phyloP scores from a whole-genome alignment of 2,329 filamentous ascomycete genomes.

The Fusarium denticulatum region DNA sequence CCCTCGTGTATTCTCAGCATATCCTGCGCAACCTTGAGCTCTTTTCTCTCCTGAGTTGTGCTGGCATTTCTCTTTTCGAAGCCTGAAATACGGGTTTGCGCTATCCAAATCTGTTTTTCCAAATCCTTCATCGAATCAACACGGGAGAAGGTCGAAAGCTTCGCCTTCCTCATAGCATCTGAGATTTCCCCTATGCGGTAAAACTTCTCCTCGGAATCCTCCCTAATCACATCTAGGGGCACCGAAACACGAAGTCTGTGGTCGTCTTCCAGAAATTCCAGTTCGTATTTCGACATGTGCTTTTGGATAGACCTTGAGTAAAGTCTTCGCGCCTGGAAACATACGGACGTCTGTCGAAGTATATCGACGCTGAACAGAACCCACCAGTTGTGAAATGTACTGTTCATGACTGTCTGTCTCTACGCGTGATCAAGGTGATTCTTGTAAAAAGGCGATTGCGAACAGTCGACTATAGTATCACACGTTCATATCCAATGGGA shows the following conservation, averaged over 20 bases:
- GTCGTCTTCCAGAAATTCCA: background rate
- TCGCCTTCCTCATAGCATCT: background rate
- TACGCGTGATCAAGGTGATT: fast-evolving
- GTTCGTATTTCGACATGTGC: background rate
- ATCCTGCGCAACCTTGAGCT: fast-evolving
- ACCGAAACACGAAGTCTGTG: background rate
- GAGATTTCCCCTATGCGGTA: fast-evolving
- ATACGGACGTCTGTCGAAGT: too few species aligned
- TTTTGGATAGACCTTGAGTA: background rate
- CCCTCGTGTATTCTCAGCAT: fast-evolving
- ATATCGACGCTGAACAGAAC: background rate
- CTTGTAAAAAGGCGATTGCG: fast-evolving
- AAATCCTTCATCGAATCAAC: fast-evolving
- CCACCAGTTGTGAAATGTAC: fast-evolving
- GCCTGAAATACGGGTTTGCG: too few species aligned
- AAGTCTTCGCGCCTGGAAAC: background rate
- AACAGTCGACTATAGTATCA: background rate
- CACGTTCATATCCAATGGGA: background rate
- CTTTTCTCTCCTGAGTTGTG: background rate
- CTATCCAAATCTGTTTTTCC: fast-evolving
- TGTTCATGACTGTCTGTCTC: background rate
- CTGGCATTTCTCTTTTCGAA: background rate
- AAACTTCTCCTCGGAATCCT: background rate
- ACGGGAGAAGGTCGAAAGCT: background rate
- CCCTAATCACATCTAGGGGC: background rate